Percentiles rank a stretch among this genome's conserved stretches.
These are phyloP conservation scores for Plasmodium vinckei DNA, from an alignment of 169 alveolate genomes.

Conservation along the genomic window DNA sequence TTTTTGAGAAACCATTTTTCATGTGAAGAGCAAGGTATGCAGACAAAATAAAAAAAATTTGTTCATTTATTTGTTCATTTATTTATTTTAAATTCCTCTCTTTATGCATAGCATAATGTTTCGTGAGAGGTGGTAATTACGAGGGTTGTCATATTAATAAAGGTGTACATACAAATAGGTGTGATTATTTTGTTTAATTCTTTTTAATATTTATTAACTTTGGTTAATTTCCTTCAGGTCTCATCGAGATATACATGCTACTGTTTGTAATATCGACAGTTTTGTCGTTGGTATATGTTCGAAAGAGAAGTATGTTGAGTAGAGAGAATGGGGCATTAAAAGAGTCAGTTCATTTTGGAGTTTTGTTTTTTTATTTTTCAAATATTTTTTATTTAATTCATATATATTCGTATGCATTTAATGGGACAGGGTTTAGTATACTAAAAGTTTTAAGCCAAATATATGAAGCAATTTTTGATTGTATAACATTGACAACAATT, in stretches of 20 bases:
- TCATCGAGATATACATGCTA: slow-evolving; percentile 39
- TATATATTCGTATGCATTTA: slow-evolving; percentile 33
- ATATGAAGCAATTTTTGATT: slow-evolving; percentile 54
- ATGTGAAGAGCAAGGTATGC: slow-evolving; percentile 73
- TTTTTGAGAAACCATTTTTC: slow-evolving; percentile 68
- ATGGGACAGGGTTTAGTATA: slow-evolving; percentile 67
- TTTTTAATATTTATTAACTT: too few relatives aligned
- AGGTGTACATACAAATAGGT: too few relatives aligned
- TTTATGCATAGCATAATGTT: too few relatives aligned
- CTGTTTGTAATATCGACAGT: slow-evolving; percentile 15
- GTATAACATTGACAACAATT: slow-evolving; percentile 16
- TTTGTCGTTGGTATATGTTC: slow-evolving; percentile 20
- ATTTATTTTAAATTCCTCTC: slow-evolving; percentile 6
- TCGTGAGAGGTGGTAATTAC: too few relatives aligned
- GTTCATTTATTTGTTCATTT: too few relatives aligned
- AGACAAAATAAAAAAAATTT: too few relatives aligned
- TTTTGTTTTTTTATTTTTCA: slow-evolving; percentile 34
- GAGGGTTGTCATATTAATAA: too few relatives aligned
- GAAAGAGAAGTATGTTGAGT: slow-evolving; percentile 9
- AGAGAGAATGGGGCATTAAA: slow-evolving; percentile 6
- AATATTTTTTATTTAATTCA: slow-evolving; percentile 43
- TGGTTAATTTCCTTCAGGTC: background rate
- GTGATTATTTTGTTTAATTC: too few relatives aligned
- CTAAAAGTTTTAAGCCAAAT: slow-evolving; percentile 71
- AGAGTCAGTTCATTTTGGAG: slow-evolving; percentile 28